These are phyloP conservation scores for Geotrichum phurueaensis DNA, from an alignment of 1,139 yeast species.

Conservation along the genomic window DNA sequence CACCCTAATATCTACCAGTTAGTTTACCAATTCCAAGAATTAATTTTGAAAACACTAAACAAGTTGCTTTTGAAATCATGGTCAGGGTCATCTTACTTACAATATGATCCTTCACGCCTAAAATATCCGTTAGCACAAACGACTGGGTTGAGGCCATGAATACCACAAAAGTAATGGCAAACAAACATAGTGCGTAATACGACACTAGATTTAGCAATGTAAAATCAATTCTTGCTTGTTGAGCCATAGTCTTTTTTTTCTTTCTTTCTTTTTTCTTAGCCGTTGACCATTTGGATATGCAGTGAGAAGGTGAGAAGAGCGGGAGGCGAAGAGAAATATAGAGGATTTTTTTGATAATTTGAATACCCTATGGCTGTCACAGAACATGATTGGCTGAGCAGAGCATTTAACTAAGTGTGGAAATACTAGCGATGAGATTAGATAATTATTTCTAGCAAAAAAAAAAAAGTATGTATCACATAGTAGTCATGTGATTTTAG, in stretches of 20 bases:
- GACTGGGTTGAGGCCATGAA: constrained; percentile 65
- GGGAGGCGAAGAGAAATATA: neutral
- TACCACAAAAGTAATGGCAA: constrained; percentile 57
- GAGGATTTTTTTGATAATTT: neutral
- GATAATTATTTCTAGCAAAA: neutral
- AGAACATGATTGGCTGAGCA: neutral
- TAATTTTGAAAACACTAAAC: neutral
- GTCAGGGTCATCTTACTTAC: constrained; percentile 19
- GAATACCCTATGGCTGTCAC: neutral
- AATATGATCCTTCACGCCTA: constrained; percentile 43
- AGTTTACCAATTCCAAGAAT: neutral
- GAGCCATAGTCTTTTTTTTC: neutral
- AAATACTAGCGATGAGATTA: constrained; percentile 12
- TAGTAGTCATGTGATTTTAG: neutral
- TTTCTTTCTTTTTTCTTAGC: neutral
- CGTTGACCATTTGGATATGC: neutral
- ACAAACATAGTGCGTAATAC: constrained; percentile 40
- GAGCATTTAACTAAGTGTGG: neutral
- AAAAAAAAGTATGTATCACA: neutral
- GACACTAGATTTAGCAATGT: constrained; percentile 23
- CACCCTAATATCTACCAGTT: constrained; percentile 37
- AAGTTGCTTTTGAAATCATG: neutral
- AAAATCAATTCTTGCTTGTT: constrained; percentile 11
- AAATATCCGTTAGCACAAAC: constrained; percentile 53
- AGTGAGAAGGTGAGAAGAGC: neutral